Evolutionary conservation across 2,329 filamentous ascomycete genomes (phyloP), one percentile per base, ranked within the genome.

Genomic region (Acephala macrosclerotiorum): DNA sequence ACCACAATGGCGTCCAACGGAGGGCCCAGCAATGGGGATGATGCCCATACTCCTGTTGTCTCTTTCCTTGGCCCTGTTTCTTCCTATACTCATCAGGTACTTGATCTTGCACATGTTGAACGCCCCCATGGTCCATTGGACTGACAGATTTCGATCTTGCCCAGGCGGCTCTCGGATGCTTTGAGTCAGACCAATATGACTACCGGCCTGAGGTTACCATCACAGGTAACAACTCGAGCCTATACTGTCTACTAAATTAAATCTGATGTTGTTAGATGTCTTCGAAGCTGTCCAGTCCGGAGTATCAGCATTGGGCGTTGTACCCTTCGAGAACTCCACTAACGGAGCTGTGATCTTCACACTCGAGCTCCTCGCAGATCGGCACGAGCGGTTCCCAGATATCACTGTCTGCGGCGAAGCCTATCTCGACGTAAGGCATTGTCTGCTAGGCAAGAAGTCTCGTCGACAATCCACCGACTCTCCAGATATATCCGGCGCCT

Each of bases 311-410:
- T 89, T 89, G 64, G 96, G 94, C 71, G 91, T 98, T 36, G 91
- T 97, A 1, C 96, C 96, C 7, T 94, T 97, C 79, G 95, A 98
- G 77, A 99, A 99, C 82, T 96, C 92, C 47, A 95, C 93, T 76
- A 97, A 98, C 79, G 96, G 96, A 74, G 90, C 91, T 62, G 96
- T 99, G 58, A 89, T 96, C 63, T 92, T 93, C 78, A 97, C 94
- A 0, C 86, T 98, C 26, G 94, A 97, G 79, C 87, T 95, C 70
- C 88, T 99, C 66, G 93, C 93, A 70, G 93, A 97, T 79, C 84
- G 91, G 29, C 81, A 87, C 45, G 79, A 78, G 49, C 79, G 80
- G 51, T 93, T 91, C 75, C 83, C 84, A 12, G 87, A 92, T 75
- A 85, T 97, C 55, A 83, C 85, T 57, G 91, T 98, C 47, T 92